Evolutionary conservation across 169 alveolate genomes (phyloP), one percentile per base, ranked within the genome.

Genomic region (Cryptosporidium tyzzeri): DNA sequence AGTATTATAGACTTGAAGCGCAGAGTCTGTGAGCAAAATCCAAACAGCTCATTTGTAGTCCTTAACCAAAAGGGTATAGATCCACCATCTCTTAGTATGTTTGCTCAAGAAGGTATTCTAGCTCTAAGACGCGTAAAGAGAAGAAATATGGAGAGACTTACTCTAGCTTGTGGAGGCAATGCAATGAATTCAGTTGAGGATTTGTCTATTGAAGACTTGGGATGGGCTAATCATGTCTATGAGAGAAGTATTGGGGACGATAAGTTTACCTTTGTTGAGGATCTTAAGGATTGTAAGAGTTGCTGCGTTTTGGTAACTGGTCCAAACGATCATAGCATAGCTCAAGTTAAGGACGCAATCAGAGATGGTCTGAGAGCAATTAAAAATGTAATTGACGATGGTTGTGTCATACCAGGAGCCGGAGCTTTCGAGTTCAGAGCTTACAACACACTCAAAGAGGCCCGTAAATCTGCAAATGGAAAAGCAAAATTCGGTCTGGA

Each of bases 11-110:
- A 96, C 41, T 92, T 98, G 45, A 98, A 97, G 93, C 95, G 96
- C 85, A 94, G 92, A 69, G 95, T 97, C 21, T 94, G 96, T 73
- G 93, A 87, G 14, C 59, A 86, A 2, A 94, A 92, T 50, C 95
- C 94, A 68, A 68, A 86, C 45, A 86, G 91, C 65, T 85, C 93
- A 68, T 98, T 98, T 94, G 99, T 98, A 59, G 99, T 98, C 45
- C 95, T 98, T 75, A 98, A 98, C 92, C 99, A 98, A 94, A 98
- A 98, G 92, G 99, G 99, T 41, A 98, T 98, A 44, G 99, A 98
- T 93, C 99, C 99, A n/a, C 97, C 98, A 10, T 97, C 99, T 23
- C 94, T 98, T 44, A 99, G 98, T 92, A 92, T 98, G 98, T 92
- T 98, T 59, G 99, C 99, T 8, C 97, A 97, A 86, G 99, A 98